Percentiles rank a stretch among this genome's conserved stretches.
Conservation (phyloP, 2,329 filamentous ascomycete species). For the Colletotrichum sp. region DNA sequence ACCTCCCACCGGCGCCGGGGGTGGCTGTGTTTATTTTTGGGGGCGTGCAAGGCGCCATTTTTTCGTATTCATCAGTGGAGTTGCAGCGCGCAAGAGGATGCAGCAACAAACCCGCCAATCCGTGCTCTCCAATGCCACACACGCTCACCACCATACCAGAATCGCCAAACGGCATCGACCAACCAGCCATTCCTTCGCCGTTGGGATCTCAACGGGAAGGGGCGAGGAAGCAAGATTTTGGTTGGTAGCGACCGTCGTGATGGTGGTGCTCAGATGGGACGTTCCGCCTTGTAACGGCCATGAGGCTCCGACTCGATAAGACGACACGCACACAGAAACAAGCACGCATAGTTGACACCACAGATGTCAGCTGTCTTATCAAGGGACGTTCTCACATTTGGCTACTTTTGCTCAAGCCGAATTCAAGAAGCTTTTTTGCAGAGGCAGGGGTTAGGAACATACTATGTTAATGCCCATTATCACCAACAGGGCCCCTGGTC, state of each 20-base stretch:
- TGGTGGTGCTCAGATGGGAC: neutral
- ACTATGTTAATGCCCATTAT: neutral
- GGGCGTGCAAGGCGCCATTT: conserved; percentile 8
- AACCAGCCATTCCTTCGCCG: neutral
- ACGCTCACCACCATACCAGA: neutral
- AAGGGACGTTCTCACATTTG: neutral
- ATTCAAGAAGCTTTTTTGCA: neutral
- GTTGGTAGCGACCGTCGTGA: neutral
- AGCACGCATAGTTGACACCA: neutral
- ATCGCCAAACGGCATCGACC: neutral
- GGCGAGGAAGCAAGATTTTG: neutral
- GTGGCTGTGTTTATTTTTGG: conserved; percentile 1
- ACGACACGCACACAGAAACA: neutral
- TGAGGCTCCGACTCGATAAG: neutral
- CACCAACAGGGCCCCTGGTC: neutral
- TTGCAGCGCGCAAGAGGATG: conserved; percentile 1
- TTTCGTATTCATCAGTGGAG: conserved; percentile 16
- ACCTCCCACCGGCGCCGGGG: neutral
- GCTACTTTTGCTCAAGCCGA: neutral
- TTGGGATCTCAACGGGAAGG: neutral
- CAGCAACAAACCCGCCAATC: neutral
- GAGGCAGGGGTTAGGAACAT: neutral
- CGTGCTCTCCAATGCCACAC: neutral
- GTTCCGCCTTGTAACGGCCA: neutral
- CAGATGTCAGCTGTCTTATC: neutral